Percentiles rank a stretch among this genome's conserved stretches.
phyloP scores from a whole-genome alignment of 2,329 filamentous ascomycete species.

The Leptographium procerum region DNA sequence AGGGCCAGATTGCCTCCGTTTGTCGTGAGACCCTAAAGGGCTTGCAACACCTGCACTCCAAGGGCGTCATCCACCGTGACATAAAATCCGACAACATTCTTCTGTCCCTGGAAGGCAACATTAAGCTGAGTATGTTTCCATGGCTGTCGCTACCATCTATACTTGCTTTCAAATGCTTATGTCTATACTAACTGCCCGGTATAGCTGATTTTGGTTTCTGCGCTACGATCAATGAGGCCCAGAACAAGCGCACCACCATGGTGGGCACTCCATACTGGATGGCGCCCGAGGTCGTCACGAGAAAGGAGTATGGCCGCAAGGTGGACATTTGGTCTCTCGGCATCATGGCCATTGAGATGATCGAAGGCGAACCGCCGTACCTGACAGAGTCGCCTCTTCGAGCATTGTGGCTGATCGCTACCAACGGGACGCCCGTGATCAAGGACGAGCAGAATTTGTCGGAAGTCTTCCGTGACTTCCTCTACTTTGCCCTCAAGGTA shows the following conservation, averaged over 20 bases:
- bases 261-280: slow-evolving; percentile 99
- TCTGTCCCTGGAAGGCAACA: slow-evolving; percentile 84
- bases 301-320: slow-evolving; percentile 96
- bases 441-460: slow-evolving; percentile 83
- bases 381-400: slow-evolving; percentile 88
- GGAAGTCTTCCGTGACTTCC: slow-evolving; percentile 76
- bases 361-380: slow-evolving; percentile 95
- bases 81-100: slow-evolving; percentile 99
- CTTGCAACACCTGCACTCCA: slow-evolving; percentile 89
- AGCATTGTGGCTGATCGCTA: slow-evolving; percentile 91
- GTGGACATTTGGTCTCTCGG: slow-evolving; percentile 98
- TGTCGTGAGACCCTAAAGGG: slow-evolving; percentile 88
- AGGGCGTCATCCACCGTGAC: slow-evolving; percentile 95
- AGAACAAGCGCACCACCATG: slow-evolving; percentile 98
- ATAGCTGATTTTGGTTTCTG: slow-evolving; percentile 96
- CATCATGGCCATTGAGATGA: slow-evolving; percentile 99
- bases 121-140: slow-evolving; percentile 75
- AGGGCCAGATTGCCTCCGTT: slow-evolving; percentile 92
- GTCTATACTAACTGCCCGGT: not conserved
- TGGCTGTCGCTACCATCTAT: not conserved
- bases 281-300: slow-evolving; percentile 94
- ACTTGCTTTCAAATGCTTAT: not conserved
- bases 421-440: slow-evolving; percentile 87
- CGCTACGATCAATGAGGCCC: slow-evolving; percentile 92
- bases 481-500: slow-evolving; percentile 87